Evolutionary conservation across 1,139 yeast species (phyloP), one percentile per base, ranked within the genome.

Genomic region (Neolecta irregularis): DNA sequence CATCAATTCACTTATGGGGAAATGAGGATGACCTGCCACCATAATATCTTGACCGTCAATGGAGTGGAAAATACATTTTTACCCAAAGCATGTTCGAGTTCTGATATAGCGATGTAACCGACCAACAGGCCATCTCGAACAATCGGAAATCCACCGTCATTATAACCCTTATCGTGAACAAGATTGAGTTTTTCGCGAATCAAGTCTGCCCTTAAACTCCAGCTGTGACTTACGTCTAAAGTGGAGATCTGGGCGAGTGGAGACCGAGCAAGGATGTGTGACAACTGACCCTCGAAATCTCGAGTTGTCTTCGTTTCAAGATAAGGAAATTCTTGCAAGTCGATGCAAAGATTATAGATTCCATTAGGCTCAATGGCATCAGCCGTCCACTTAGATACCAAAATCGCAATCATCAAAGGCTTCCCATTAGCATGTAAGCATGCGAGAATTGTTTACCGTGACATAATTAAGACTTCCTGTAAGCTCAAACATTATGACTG

Each of bases 401-500:
- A 34, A 20, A 38, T 36, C 16, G 41, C 35, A 6, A 38, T 32
- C 41, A 38, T 38, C 24, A 33, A 38, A 6, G 41, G 41, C 13
- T 20, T 20, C 24, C 18, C 2, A 19, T 26, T 21, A 20, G 8
- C 33, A 11, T 6, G 18, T 16, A 12, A 28, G 18, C 33, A 30
- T n/a, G 20, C 12, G n/a, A 21, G 22, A 7, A 19, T 5, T 30
- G 25, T 17, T 30, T 24, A 37, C 12, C 35, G 33, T 36, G 6
- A 72, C 76, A 48, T 70, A 70, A 22, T 71, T 67, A 44, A 71
- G 65, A 5, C 73, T 65, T 19, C 74, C 69, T 1, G 78, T 72
- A 34, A 71, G 53, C 47, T 71, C 78, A 49, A 72, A 71, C 39
- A 71, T 49, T 35, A 72, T 71, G 6, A 70, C 69, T 1, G 72